Base-by-base conservation (phyloP, 139 green algal species). In the Coelastrella sp. region DNA sequence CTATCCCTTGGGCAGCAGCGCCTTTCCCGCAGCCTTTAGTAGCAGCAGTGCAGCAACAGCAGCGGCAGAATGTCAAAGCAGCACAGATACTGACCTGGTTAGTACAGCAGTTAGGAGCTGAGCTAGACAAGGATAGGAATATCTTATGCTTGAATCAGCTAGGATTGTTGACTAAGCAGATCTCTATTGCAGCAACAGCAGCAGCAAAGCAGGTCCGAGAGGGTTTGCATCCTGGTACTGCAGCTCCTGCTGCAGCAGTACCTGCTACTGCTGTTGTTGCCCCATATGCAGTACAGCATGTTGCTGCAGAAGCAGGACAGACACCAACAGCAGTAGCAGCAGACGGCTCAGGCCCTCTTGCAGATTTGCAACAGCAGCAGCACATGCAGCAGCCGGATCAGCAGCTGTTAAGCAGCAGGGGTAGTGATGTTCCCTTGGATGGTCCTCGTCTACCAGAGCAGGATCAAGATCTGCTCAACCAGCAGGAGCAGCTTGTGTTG, bases 81-180 rank as follows among this genome's bases (percentile, higher is more conserved):
- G 32, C 77, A 20, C 13, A 14, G 54, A 6, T 59, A 7, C 56
- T 88, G 19, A 57, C 7, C 4, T 88, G 83, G 83, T 17, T 88
- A 0, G 83, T 88, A 7, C 32, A 80, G 83, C 66, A 88, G 66
- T 54, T 88, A 3, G 68, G 20, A 73, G 82, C 68, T 6, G 19
- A 59, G 10, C 56, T 71, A 6, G 68, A 80, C 7, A 19, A 57
- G 4, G 81, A 47, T 7, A 22, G 23, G 14, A 65, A 77, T 5
- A 56, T 87, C 22, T 64, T 87, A 23, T 64, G 23, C 14, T 32
- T 87, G 23, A 32, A 58, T 7, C 83, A 88, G 47, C 66, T 88
- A 17, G 32, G 19, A 5, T 19, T 88, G 19, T 61, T 88, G 7
- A 66, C 74, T n/a, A 57, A 19, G 74, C 74, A 57, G 22, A 19